Base-by-base conservation (phyloP, 352 stramenopile species). In the Phytophthora litchii region DNA sequence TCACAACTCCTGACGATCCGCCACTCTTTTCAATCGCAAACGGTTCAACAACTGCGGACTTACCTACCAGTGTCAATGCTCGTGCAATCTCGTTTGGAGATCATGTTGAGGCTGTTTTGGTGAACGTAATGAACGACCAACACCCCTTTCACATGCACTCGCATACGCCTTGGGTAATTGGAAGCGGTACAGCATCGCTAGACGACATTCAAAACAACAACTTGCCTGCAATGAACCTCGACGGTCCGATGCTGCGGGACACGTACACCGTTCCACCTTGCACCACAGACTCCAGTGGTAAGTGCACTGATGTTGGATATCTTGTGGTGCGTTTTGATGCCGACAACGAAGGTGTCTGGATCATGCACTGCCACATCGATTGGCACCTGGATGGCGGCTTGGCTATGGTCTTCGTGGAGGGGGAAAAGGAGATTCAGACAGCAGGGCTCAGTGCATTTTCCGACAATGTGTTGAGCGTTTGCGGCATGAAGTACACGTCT, bases 91-190 rank as follows among this genome's bases (percentile, higher is more conserved):
- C 14, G 6, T 59, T 54, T 13, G 25, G 40, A 11, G 35, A 63
- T 31, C 65, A 67, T 31, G 59, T 73, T 3, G 55, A 70, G 27
- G 44, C 73, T 14, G 60, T 73, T 5, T 29, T 78, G 10, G 42
- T 50, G 1, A 75, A 73, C 51, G 44, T 66, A 10, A 40, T 60
- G 38, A 54, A 55, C 19, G 50, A 65, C 9, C 44, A 75, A 32
- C 69, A 78, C 19, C 69, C 69, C 29, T 76, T 76, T 47, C 63
- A 76, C 25, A 25, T 67, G 49, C 64, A 73, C 42, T 60, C 20
- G 1, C 64, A 73, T 36, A 47, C 54, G 7, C 53, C 60, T 0
- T 67, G 48, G 38, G 38, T 76, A 7, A 21, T 75, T 4, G 66
- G 49, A 1, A 64, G 55, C 17, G 62, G 70, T 19, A 53, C 66